phyloP scores from a whole-genome alignment of 2,329 filamentous ascomycete genomes.

The Talaromyces albobiverticillius region DNA sequence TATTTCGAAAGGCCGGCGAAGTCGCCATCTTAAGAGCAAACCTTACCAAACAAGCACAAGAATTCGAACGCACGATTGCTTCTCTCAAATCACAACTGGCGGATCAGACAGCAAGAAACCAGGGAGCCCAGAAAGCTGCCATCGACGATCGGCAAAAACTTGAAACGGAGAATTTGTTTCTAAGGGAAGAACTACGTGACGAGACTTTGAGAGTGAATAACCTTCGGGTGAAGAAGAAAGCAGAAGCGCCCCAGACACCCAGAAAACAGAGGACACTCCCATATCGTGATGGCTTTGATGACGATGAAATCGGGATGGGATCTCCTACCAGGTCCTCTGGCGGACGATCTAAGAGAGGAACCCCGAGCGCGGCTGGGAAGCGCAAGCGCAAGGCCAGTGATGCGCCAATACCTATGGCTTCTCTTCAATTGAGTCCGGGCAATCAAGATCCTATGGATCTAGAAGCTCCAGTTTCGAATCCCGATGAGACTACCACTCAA shows the following conservation, averaged over 20 bases:
- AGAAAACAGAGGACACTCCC: conserved; percentile 47
- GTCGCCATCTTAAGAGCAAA: conserved; percentile 60
- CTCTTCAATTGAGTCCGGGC: conserved; percentile 40
- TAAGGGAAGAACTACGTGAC: conserved; percentile 59
- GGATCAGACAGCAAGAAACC: conserved; percentile 53
- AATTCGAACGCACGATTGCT: conserved; percentile 52
- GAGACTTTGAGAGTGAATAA: conserved; percentile 50
- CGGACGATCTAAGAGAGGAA: conserved; percentile 48
- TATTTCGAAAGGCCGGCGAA: conserved; percentile 45
- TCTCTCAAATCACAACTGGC: conserved; percentile 53
- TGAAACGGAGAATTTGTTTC: conserved; percentile 58
- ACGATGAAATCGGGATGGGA: conserved; percentile 55
- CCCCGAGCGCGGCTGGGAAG: conserved; percentile 57
- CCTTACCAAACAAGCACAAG: conserved; percentile 38
- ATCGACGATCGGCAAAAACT: conserved; percentile 55
- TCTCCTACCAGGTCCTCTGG: conserved; percentile 53
- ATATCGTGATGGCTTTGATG: conserved; percentile 62
- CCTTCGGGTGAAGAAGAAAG: conserved; percentile 34
- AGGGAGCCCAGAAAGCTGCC: conserved; percentile 53
- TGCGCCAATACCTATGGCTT: conserved; percentile 47
- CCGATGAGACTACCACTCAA: conserved; percentile 14
- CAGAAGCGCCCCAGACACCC: conserved; percentile 47
- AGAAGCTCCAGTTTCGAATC: conserved; percentile 20
- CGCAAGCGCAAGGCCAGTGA: conserved; percentile 53
- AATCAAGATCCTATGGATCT: conserved; percentile 7